These are phyloP conservation scores for Helichrysum umbraculigerum DNA, from an alignment of 129 eudicot species.

Conservation along the genomic window DNA sequence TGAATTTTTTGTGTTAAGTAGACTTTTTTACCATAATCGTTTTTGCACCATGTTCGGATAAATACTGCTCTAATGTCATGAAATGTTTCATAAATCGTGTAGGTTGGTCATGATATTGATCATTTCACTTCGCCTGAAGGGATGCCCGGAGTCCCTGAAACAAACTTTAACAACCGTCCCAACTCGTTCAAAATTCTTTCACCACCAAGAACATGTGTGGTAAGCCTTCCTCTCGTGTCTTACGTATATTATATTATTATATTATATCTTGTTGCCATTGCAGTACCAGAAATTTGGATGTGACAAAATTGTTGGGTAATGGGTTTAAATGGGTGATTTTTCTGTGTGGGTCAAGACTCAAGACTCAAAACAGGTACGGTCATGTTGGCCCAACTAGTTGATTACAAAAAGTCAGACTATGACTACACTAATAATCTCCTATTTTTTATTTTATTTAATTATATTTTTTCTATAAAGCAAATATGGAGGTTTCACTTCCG, in stretches of 20 bases:
- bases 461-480: not conserved
- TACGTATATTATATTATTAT: not conserved
- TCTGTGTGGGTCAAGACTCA: not conserved
- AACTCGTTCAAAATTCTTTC: constrained; percentile 94
- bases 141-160: constrained; percentile 91
- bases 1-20: not conserved
- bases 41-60: not conserved
- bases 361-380: not conserved
- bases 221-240: constrained; percentile 31
- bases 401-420: not conserved
- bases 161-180: constrained; percentile 94
- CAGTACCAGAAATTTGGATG: not conserved
- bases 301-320: not conserved
- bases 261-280: not conserved
- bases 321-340: not conserved
- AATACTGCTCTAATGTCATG: not conserved
- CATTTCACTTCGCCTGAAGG: constrained; percentile 97
- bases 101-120: constrained; percentile 89
- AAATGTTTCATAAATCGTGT: constrained; percentile 27
- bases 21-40: not conserved
- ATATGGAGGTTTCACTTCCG: not conserved
- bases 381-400: not conserved
- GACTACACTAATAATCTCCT: no score
- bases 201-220: constrained; percentile 95
- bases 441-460: no score